Evolutionary conservation across 305 asterid species (phyloP).

Genomic region (Rubia balearica): DNA sequence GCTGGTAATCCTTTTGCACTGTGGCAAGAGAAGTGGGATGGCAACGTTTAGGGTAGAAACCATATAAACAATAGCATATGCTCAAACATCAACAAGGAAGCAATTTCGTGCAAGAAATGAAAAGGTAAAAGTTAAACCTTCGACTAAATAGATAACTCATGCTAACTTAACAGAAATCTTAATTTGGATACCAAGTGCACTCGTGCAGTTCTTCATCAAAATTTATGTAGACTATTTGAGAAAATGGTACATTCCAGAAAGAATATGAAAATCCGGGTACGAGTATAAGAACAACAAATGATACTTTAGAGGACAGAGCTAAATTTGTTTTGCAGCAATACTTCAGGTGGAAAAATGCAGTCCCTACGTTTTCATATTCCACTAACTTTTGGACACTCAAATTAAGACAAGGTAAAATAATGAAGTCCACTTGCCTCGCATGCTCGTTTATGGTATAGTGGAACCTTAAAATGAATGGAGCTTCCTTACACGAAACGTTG

Average conservation of each 20-base stretch:
- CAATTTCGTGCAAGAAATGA: neutral
- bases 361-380: neutral
- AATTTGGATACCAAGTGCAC: neutral
- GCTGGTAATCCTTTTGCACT: conserved; percentile 93
- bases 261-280: neutral
- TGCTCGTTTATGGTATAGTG: neutral
- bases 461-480: neutral
- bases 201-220: neutral
- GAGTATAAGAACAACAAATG: neutral
- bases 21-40: conserved; percentile 20
- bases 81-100: conserved; percentile 1
- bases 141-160: neutral
- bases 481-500: too few species aligned
- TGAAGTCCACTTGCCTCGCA: neutral
- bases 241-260: neutral
- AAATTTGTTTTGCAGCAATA: neutral
- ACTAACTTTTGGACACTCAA: neutral
- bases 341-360: neutral
- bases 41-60: neutral
- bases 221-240: neutral
- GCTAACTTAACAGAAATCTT: neutral
- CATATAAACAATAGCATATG: neutral
- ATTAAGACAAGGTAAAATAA: neutral
- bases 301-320: neutral
- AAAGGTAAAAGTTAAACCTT: neutral